Evolutionary conservation across 164 flowering plant species (phyloP).

Genomic region (Cinnamomum micranthum): DNA sequence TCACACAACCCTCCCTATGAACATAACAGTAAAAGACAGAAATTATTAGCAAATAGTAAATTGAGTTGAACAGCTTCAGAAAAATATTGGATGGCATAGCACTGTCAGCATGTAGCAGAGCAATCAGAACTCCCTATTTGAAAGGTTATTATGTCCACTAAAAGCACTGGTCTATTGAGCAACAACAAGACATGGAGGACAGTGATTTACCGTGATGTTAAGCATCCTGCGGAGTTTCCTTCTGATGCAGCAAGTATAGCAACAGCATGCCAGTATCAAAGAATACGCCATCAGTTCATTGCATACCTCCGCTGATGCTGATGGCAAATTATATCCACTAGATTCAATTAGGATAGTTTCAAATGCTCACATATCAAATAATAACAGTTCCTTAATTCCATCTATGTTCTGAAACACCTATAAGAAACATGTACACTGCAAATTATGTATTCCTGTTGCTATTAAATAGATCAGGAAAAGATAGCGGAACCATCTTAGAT

Average conservation of each 20-base stretch:
- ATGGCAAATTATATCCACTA: constrained; percentile 12
- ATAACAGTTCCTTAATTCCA: not conserved
- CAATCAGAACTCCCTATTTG: too few relatives aligned
- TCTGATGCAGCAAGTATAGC: constrained; percentile 91
- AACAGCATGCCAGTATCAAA: constrained; percentile 86
- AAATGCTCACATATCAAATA: not conserved
- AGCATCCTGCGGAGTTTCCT: constrained; percentile 85
- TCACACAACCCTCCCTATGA: constrained; percentile 85
- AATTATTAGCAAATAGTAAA: not conserved
- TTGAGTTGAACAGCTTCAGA: not conserved
- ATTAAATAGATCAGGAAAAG: not conserved
- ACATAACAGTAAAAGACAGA: not conserved
- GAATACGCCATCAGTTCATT: constrained; percentile 97
- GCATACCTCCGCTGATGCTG: constrained; percentile 93
- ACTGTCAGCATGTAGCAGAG: not conserved
- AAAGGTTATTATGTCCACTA: too few relatives aligned
- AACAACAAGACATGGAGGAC: not conserved
- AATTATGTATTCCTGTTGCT: not conserved
- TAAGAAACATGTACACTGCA: too few relatives aligned
- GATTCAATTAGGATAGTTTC: not conserved
- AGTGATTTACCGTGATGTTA: constrained; percentile 60
- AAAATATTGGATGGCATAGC: not conserved
- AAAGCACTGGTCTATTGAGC: too few relatives aligned
- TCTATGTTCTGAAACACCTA: too few relatives aligned
- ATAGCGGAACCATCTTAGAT: not conserved